Evolutionary conservation across 2,329 filamentous ascomycete species (phyloP).

Genomic region (Trichoderma sp.): DNA sequence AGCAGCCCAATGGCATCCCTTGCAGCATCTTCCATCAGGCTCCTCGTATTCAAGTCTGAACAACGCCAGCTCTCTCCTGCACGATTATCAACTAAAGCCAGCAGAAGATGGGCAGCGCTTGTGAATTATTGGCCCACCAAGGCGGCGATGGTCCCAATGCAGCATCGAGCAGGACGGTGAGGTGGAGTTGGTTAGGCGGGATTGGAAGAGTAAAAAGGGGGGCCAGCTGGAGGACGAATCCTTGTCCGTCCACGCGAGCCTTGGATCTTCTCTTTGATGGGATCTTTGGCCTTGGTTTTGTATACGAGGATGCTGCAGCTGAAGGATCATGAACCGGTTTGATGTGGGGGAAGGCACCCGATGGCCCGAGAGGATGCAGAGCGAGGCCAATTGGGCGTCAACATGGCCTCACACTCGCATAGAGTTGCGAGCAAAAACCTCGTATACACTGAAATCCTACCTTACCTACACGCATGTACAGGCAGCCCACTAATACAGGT

Average conservation of each 20-base stretch:
- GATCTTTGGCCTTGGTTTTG: not conserved
- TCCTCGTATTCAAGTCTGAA: constrained; percentile 20
- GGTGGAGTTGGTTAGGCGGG: constrained; percentile 3
- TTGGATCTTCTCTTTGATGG: not conserved
- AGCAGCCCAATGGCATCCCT: constrained; percentile 3
- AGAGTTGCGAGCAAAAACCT: not conserved
- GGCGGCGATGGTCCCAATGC: constrained; percentile 26
- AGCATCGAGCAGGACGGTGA: constrained; percentile 21
- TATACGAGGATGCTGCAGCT: not conserved
- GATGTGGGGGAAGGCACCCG: constrained; percentile 15
- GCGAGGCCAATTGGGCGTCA: constrained; percentile 5
- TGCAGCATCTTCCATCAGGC: not conserved
- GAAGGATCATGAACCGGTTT: not conserved
- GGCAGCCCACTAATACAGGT: too few relatives aligned
- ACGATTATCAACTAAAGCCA: constrained; percentile 12
- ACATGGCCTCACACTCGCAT: constrained; percentile 1
- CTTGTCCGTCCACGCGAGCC: constrained; percentile 6
- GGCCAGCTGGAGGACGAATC: constrained; percentile 13
- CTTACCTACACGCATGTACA: not conserved
- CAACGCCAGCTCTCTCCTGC: constrained; percentile 10
- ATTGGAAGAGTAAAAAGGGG: not conserved
- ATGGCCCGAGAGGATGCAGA: constrained; percentile 15
- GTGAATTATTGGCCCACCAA: constrained; percentile 17
- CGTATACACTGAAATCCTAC: constrained; percentile 3
- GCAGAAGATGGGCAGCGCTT: constrained; percentile 11